phyloP scores from a whole-genome alignment of 805 yeast genomes.

The Wickerhamomyces chaumierensis region DNA sequence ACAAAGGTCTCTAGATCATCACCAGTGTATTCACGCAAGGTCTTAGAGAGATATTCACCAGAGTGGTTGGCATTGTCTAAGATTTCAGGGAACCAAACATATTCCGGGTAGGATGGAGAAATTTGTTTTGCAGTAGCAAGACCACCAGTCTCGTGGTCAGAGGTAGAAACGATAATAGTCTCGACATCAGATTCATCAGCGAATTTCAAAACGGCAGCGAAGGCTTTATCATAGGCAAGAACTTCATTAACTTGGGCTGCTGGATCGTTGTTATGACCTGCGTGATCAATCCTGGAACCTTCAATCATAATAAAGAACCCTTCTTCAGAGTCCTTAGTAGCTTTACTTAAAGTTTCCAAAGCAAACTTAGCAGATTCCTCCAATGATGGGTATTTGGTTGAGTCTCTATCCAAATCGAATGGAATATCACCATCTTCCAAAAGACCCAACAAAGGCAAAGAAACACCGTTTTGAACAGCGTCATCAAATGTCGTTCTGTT shows the following conservation, averaged over 20 bases:
- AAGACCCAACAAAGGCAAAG: conserved; percentile 67
- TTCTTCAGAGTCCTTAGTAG: conserved; percentile 59
- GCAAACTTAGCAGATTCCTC: conserved; percentile 74
- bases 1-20: conserved; percentile 34
- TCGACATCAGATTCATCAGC: conserved; percentile 61
- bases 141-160: conserved; percentile 97
- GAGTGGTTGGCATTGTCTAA: conserved; percentile 62
- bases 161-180: conserved; percentile 69
- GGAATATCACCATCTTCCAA: conserved; percentile 74
- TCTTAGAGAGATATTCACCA: conserved; percentile 53
- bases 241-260: conserved; percentile 91
- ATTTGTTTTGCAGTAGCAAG: conserved; percentile 48
- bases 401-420: conserved; percentile 68
- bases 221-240: conserved; percentile 76
- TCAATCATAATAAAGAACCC: conserved; percentile 85
- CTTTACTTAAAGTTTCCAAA: conserved; percentile 50
- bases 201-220: conserved; percentile 60
- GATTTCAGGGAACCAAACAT: conserved; percentile 77
- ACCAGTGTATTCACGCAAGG: conserved; percentile 28
- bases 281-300: conserved; percentile 92
- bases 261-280: conserved; percentile 90
- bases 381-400: conserved; percentile 55
- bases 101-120: conserved; percentile 56
- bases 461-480: conserved; percentile 43
- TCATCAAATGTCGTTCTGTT: conserved; percentile 49